These are phyloP conservation scores for Fraxinus baroniana DNA, from an alignment of 305 asterid genomes.

Conservation along the genomic window DNA sequence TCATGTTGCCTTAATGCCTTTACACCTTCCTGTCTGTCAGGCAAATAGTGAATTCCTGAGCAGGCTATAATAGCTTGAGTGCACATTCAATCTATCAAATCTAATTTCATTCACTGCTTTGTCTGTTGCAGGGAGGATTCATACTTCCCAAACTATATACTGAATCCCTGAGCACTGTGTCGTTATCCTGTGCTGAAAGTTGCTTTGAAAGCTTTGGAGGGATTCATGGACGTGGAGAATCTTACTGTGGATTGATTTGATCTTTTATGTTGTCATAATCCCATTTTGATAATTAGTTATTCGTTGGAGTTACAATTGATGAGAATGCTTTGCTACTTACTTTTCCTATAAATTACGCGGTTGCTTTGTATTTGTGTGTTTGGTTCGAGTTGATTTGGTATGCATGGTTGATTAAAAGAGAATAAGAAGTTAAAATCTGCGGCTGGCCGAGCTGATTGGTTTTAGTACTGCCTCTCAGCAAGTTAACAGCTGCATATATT, in stretches of 20 bases:
- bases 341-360: neutral
- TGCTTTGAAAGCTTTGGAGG: conserved; percentile 10
- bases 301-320: neutral
- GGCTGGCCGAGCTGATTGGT: no score
- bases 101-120: conserved; percentile 8
- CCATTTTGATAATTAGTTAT: neutral
- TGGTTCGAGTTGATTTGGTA: conserved; percentile 10
- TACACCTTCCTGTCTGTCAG: neutral
- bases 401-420: neutral
- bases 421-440: no score
- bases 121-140: conserved; percentile 25
- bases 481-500: no score
- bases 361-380: neutral
- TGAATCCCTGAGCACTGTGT: conserved; percentile 11
- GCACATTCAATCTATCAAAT: neutral
- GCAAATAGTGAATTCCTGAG: neutral
- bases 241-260: neutral
- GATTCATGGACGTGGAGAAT: conserved; percentile 3
- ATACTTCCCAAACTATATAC: neutral
- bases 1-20: neutral
- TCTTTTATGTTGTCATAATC: neutral
- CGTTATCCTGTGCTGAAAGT: neutral
- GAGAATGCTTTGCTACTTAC: neutral
- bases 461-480: no score
- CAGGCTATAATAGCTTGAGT: neutral